Base-by-base conservation (phyloP, 768 basidiomycete species). In the Leccinum arenicola region DNA sequence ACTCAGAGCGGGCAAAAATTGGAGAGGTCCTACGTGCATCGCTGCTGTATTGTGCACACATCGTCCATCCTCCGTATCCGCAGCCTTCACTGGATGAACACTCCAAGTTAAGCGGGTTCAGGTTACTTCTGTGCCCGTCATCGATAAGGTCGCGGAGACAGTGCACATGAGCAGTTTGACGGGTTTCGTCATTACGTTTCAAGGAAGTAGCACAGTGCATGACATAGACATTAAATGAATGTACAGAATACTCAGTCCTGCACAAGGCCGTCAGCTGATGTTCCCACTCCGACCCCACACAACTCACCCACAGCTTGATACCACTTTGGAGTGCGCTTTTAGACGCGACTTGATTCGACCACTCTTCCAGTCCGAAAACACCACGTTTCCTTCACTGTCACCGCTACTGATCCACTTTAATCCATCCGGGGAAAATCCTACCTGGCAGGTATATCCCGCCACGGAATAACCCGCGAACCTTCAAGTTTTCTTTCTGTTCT, bases 291-390 rank as follows among this genome's bases (percentile, higher is more conserved):
- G 3, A 53, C 43, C 3, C 14, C 8, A 25, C 15, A 50, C n/a
- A 8, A 80, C 88, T 64, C 72, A 92, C 94, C 95, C 95, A 99
- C 71, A 99, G 81, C 77, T 98, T 98, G 75, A 98, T 98, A 98
- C 92, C n/a, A 97, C 96, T 76, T 98, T 94, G 11, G 83, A 86
- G 73, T 98, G 97, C 3, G 93, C 93, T 63, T 86, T 85, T 56
- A 98, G 74, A 40, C 92, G 80, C 56, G 90, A 93, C 77, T 95
- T 93, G 73, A 98, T 95, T 62, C 93, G 86, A 1, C 95, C 92
- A n/a, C 89, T 95, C 77, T 97, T 98, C 93, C 93, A 99, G 73
- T 98, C 96, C 97, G 97, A 99, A 74, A 98, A 96, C 3, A 98
- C 91, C 47, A 99, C 82, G 72, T 97, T 95, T 9, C 97, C 97